Evolutionary conservation across 1,284 basidiomycete species (phyloP), one percentile per base, ranked within the genome.

Genomic region (Rhodotorula sp.): DNA sequence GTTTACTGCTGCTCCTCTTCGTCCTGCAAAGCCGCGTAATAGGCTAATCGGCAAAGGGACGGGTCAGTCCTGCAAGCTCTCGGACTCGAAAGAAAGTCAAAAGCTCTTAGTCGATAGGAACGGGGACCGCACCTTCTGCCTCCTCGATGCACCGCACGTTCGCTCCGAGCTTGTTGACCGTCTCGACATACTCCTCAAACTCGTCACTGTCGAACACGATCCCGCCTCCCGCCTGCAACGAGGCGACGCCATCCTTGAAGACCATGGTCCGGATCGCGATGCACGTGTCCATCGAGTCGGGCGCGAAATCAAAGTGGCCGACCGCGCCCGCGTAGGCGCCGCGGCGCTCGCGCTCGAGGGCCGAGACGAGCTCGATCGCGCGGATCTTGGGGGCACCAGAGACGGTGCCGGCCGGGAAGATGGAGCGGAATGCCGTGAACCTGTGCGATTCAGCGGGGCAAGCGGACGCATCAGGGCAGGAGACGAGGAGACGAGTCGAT

Each of bases 331-430:
- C 97, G 78, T 99, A 99, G 12, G 98, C 90, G 34, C 95, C 95
- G 50, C 97, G 86, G 61, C 89, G 87, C 81, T 98, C 93, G 79
- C 89, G 85, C 81, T 99, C 97, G 59, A 98, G 83, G 26, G 88
- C 88, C 19, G 89, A 89, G 54, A 99, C 85, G 49, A 99, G 88
- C 81, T 99, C 93, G 77, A 99, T 93, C 1, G 97, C 97, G 80
- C 97, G 95, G 82, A 99, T 94, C 83, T 99, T 99, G 2, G 97
- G 97, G 45, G 97, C 97, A 21, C 97, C 97, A 0, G 93, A 97
- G n/a, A 99, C 95, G 3, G 97, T 99, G 1, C 97, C 97, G 8
- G 97, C 95, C 0, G 97, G 97, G 85, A 99, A 99, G 78, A 99
- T 99, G 58, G 95, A 98, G 31, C 97, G 89, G 85, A 99, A 97